A percentile compares a stretch with the other conserved stretches of the same genome.
These are phyloP conservation scores for Eimeria zaria DNA, from an alignment of 169 alveolate genomes.

Conservation along the genomic window DNA sequence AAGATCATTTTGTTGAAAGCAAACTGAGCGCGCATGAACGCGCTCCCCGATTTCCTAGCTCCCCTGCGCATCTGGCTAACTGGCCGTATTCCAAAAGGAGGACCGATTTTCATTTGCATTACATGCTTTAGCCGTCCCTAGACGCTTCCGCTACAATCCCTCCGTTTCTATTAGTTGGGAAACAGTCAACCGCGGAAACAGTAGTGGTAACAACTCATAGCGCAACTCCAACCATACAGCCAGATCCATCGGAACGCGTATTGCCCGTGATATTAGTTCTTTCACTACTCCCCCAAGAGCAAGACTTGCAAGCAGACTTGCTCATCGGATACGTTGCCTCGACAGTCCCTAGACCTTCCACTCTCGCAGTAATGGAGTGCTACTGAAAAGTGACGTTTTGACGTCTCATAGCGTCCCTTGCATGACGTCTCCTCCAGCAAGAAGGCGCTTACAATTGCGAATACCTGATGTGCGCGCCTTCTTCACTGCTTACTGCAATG, in stretches of 20 bases:
- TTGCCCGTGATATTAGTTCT: not conserved
- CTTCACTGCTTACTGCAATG: no score
- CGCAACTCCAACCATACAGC: no score
- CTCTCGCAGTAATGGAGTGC: no score
- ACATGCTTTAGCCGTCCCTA: not conserved
- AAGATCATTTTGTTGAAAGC: slow-evolving; percentile 9
- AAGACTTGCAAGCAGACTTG: no score
- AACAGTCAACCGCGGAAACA: not conserved
- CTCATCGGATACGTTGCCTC: no score
- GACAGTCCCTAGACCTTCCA: no score
- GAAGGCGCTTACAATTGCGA: no score
- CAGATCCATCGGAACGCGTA: no score
- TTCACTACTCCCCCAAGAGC: not conserved
- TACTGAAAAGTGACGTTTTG: no score
- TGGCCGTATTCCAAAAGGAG: not conserved
- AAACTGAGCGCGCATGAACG: not conserved
- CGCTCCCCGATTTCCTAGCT: not conserved
- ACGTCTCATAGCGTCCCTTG: no score
- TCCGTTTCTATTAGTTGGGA: not conserved
- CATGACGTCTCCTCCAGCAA: no score
- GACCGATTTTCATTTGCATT: not conserved
- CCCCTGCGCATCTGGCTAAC: not conserved
- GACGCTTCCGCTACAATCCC: not conserved
- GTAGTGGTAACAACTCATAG: not conserved
- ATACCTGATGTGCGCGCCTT: no score